phyloP scores from a whole-genome alignment of 257 asterid species.

The Nicotiana sylvestris region DNA sequence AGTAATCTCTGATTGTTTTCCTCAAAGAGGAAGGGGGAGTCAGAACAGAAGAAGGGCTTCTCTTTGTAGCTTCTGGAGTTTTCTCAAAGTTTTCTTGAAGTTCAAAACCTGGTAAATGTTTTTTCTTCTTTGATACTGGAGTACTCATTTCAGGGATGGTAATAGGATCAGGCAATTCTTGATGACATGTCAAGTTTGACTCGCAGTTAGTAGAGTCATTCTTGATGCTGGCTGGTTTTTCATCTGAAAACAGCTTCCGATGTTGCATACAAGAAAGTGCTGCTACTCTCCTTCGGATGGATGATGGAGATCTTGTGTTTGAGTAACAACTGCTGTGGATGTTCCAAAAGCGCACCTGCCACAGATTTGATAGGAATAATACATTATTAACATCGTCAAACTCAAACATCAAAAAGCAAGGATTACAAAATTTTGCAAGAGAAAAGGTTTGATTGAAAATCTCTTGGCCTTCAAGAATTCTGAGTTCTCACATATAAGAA shows the following conservation, averaged over 20 bases:
- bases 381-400: background rate
- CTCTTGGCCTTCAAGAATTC: background rate
- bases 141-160: constrained; percentile 42
- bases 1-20: constrained; percentile 79
- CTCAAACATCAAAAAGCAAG: background rate
- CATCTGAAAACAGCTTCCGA: constrained; percentile 60
- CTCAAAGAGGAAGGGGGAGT: constrained; percentile 79
- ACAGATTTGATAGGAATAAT: constrained; percentile 5
- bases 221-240: constrained; percentile 23
- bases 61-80: constrained; percentile 52
- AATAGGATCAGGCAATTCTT: constrained; percentile 28
- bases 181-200: constrained; percentile 10
- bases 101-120: constrained; percentile 31
- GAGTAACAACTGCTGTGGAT: constrained; percentile 69
- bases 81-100: constrained; percentile 34
- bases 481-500: background rate
- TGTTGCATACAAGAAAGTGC: constrained; percentile 51
- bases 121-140: constrained; percentile 61
- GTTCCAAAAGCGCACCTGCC: constrained; percentile 79
- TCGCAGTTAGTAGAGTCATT: constrained; percentile 13
- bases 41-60: constrained; percentile 88
- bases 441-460: background rate
- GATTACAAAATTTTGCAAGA: background rate
- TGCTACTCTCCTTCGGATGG: constrained; percentile 67
- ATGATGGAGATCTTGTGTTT: constrained; percentile 69